Percentiles rank a stretch among this genome's conserved stretches.
These are phyloP conservation scores for Kregervanrija pseudodelftensis DNA, from an alignment of 805 yeast genomes.

Conservation along the genomic window DNA sequence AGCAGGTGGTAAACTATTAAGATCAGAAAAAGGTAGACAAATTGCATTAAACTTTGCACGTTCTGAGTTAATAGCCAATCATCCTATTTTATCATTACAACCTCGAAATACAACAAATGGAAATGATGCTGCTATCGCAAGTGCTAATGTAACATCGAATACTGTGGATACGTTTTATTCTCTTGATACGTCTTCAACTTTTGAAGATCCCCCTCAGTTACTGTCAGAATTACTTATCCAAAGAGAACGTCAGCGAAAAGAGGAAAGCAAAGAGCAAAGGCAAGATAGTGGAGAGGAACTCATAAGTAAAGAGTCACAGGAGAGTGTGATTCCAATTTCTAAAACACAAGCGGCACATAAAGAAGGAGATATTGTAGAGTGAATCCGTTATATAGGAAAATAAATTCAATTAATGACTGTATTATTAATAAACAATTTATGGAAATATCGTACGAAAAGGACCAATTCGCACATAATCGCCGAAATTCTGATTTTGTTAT, in stretches of 20 bases:
- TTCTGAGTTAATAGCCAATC: constrained; percentile 18
- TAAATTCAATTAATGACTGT: no score
- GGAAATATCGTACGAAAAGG: no score
- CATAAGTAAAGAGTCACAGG: no score
- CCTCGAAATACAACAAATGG: neutral
- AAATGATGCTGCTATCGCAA: neutral
- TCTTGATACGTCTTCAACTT: constrained; percentile 5
- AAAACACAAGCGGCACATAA: no score
- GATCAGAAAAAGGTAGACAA: constrained; percentile 22
- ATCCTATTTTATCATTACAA: constrained; percentile 19
- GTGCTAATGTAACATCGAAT: neutral
- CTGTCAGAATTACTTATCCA: constrained; percentile 1
- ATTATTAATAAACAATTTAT: no score
- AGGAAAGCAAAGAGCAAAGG: constrained; percentile 1
- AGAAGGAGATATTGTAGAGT: no score
- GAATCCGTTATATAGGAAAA: no score
- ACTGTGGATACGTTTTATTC: constrained; percentile 6
- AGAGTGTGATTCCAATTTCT: no score
- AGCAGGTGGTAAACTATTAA: constrained; percentile 29
- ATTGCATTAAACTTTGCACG: constrained; percentile 22
- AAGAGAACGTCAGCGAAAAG: neutral
- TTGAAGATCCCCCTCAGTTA: constrained; percentile 9
- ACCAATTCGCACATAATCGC: no score
- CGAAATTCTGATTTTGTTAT: no score
- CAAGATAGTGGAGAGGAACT: neutral